Base-by-base conservation (phyloP, 1,139 yeast genomes). In the Geotrichum australiense region DNA sequence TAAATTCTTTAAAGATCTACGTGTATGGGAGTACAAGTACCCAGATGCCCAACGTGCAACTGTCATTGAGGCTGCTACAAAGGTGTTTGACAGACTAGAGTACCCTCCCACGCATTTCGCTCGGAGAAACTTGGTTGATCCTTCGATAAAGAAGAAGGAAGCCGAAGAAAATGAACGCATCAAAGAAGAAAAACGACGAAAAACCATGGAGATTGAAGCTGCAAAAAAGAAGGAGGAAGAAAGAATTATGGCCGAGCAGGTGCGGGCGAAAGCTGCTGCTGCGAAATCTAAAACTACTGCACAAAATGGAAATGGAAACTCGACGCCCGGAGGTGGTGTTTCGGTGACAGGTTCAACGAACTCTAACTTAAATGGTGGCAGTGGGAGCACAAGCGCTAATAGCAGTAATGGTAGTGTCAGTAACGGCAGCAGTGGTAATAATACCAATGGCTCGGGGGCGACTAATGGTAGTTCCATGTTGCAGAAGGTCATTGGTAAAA, bases 1-100 rank as follows among this genome's bases (percentile, higher is more conserved):
- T 44, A 48, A 48, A 24, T 48, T 51, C 12, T 64, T 52, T 50
- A 54, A 57, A 41, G 64, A 63, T 31, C 50, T 64, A 29, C 54
- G 64, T 6, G 49, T 62, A 11, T 64, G 65, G 65, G 66, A 62
- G 19, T 64, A 65, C 63, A 59, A 60, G 40, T 64, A 63, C 45
- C 48, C 59, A n/a, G 48, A 51, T 10, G 37, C 49, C 10, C 64
- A 64, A 42, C 57, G 69, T 4, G 45, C 49, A 8, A 47, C 50
- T 23, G 64, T 63, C 22, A 53, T 61, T 31, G 45, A 43, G 5
- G 53, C 51, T 7, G 54, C 66, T 8, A 43, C 48, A 3, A 51
- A 46, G 33, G 67, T 64, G 1, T 64, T 53, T 45, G 64, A 58
- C 39, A 45, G 60, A 5, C 53, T 63, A 26, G 50, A 49, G 2